phyloP scores from a whole-genome alignment of 2,329 filamentous ascomycete species.

The Apiospora rasikravindrae region DNA sequence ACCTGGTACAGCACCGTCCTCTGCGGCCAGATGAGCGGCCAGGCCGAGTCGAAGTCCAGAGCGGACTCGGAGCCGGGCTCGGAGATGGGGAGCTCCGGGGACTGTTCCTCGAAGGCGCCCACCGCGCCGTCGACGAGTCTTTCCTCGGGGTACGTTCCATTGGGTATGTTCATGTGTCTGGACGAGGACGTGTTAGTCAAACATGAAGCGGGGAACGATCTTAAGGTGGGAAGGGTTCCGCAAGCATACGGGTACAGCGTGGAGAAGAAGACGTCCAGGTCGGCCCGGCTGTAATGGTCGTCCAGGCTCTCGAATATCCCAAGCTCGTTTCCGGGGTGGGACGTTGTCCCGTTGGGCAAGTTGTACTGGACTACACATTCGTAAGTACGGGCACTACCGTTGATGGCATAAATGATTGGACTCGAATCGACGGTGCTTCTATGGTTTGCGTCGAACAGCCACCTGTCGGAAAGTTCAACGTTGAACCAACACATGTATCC shows the following conservation, averaged over 20 bases:
- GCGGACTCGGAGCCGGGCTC: constrained; percentile 32
- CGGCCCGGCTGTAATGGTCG: constrained; percentile 42
- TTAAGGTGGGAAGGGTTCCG: constrained; percentile 27
- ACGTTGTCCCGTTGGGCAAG: constrained; percentile 29
- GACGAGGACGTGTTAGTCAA: no score
- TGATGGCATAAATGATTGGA: not conserved
- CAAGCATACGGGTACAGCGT: constrained; percentile 31
- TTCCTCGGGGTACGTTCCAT: constrained; percentile 41
- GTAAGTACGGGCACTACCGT: constrained; percentile 9
- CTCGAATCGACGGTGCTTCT: no score
- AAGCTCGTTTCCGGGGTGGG: constrained; percentile 31
- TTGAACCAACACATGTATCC: no score
- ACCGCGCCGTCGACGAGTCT: constrained; percentile 42
- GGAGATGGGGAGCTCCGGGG: not conserved
- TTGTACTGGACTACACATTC: constrained; percentile 29
- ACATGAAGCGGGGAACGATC: not conserved
- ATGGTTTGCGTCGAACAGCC: no score
- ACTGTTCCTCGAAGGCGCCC: constrained; percentile 31
- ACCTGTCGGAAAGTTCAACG: no score
- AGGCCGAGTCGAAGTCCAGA: constrained; percentile 48
- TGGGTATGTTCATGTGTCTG: constrained; percentile 32
- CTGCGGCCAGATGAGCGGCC: constrained; percentile 47
- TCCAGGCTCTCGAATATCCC: constrained; percentile 43
- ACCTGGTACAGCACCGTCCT: constrained; percentile 43
- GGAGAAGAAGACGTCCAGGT: constrained; percentile 41